A percentile compares a stretch with the other conserved stretches of the same genome.
These are phyloP conservation scores for Phytophthora crassamura DNA, from an alignment of 352 stramenopile genomes.

Conservation along the genomic window DNA sequence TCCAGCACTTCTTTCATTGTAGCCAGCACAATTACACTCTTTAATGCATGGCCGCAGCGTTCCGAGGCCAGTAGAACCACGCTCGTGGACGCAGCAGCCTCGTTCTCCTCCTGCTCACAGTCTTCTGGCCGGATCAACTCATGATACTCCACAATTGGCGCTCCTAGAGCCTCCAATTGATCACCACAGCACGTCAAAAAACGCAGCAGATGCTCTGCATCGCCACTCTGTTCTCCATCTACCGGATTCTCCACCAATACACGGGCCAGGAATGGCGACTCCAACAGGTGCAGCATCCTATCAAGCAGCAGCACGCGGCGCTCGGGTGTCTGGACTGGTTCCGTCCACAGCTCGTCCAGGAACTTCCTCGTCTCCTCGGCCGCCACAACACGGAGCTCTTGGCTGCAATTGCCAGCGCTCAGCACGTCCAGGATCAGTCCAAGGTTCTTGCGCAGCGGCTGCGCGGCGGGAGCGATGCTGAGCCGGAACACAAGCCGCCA, in stretches of 20 bases:
- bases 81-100: constrained; percentile 53
- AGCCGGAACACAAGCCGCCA: constrained; percentile 73
- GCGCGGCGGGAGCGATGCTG: constrained; percentile 42
- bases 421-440: constrained; percentile 65
- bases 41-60: constrained; percentile 73
- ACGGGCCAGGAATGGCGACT: constrained; percentile 63
- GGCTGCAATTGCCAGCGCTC: constrained; percentile 24
- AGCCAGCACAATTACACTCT: constrained; percentile 68
- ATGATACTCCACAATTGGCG: constrained; percentile 60
- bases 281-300: constrained; percentile 62
- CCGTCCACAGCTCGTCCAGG: constrained; percentile 40
- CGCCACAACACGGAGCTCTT: constrained; percentile 30
- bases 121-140: constrained; percentile 17
- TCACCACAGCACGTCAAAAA: constrained; percentile 64
- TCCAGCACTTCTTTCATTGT: constrained; percentile 72
- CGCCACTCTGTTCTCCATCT: constrained; percentile 20
- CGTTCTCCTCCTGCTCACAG: constrained; percentile 15
- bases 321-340: constrained; percentile 17
- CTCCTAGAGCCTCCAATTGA: constrained; percentile 59
- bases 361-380: constrained; percentile 48
- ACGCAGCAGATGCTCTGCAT: constrained; percentile 37
- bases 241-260: constrained; percentile 46
- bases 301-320: constrained; percentile 52
- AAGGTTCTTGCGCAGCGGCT: constrained; percentile 74
- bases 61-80: constrained; percentile 78